Conservation (phyloP, 2,329 filamentous ascomycete species). For the Scleromitrula shiraiana region DNA sequence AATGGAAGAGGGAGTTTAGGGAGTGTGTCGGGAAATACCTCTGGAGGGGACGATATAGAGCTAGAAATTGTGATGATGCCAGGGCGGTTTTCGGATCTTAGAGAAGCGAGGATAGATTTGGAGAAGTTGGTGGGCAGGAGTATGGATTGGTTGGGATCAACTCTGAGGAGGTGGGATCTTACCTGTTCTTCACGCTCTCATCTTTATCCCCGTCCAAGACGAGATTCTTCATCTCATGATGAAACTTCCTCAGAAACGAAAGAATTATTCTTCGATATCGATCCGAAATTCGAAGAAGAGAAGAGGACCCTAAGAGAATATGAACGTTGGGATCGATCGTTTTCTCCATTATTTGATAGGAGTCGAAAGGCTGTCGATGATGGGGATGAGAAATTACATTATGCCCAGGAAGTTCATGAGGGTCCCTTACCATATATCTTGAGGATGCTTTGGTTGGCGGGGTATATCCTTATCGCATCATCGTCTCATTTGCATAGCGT, state of each 20-base stretch:
- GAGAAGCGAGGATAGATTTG: constrained; percentile 13
- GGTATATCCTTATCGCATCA: constrained; percentile 3
- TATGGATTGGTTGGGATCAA: constrained; percentile 22
- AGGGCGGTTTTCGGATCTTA: constrained; percentile 11
- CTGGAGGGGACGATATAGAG: constrained; percentile 2
- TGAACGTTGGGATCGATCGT: constrained; percentile 21
- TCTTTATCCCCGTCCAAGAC: neutral
- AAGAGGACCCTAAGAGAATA: constrained; percentile 18
- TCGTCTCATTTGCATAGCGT: neutral
- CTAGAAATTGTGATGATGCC: constrained; percentile 19
- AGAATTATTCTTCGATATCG: constrained; percentile 18
- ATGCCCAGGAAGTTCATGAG: too few species aligned
- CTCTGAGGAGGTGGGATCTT: constrained; percentile 19
- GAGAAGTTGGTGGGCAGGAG: constrained; percentile 20
- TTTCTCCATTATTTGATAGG: constrained; percentile 12
- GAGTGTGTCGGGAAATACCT: too few species aligned
- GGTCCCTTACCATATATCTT: too few species aligned
- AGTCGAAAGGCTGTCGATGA: constrained; percentile 4
- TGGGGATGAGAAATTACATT: constrained; percentile 9
- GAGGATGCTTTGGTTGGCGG: constrained; percentile 2
- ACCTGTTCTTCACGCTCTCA: too few species aligned
- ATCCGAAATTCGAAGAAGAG: constrained; percentile 18
- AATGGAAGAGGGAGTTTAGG: too few species aligned
- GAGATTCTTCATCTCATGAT: too few species aligned
- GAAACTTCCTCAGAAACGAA: constrained; percentile 3